phyloP scores from a whole-genome alignment of 148 eudicot genomes.

The Rhododendron ovatum region DNA sequence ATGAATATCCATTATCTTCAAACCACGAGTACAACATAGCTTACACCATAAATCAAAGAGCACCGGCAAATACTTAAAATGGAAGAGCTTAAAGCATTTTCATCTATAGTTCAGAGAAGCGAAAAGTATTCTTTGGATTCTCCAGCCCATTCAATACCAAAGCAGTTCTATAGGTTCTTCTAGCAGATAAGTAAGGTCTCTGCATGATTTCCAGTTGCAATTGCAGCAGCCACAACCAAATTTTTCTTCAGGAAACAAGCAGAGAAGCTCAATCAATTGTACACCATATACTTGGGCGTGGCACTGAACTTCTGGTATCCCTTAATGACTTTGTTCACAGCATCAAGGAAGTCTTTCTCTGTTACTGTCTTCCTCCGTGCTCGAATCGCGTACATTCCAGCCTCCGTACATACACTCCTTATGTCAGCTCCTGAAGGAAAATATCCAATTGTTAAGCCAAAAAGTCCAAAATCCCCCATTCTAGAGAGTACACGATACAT shows the following conservation, averaged over 20 bases:
- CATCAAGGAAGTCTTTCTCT: conserved; percentile 92
- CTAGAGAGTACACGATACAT: no score
- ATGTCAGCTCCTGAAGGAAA: conserved; percentile 75
- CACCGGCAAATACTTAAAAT: background rate
- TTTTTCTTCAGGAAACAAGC: background rate
- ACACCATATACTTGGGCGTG: conserved; percentile 93
- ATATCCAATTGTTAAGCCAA: background rate
- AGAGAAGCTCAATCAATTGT: conserved; percentile 42
- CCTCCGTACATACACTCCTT: conserved; percentile 94
- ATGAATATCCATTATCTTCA: background rate
- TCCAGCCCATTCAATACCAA: background rate
- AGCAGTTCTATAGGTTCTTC: background rate
- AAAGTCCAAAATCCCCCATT: background rate
- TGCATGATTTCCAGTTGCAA: background rate
- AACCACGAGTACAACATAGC: background rate
- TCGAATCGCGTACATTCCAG: conserved; percentile 92
- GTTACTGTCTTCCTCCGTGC: conserved; percentile 91
- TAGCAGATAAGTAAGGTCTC: background rate
- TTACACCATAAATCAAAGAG: background rate
- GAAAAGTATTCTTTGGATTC: background rate
- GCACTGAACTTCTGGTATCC: conserved; percentile 99
- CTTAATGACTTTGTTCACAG: conserved; percentile 94
- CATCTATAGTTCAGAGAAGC: background rate
- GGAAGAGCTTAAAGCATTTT: background rate
- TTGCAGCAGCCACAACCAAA: background rate